Conservation (phyloP, 2,329 filamentous ascomycete species). For the Penicillium sp. region DNA sequence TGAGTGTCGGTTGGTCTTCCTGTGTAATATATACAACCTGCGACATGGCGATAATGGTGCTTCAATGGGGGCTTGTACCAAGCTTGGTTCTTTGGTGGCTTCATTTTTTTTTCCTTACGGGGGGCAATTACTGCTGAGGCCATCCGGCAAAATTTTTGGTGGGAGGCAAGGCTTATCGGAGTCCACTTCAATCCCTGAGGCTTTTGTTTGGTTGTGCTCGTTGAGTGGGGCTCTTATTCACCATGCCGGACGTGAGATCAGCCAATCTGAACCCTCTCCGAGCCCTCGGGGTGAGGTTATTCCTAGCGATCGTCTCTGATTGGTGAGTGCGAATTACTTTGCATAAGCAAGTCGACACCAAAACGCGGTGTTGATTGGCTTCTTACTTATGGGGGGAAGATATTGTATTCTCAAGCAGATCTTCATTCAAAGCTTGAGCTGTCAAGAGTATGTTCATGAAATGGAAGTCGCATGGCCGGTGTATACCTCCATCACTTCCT, state of each 20-base stretch:
- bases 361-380: background rate
- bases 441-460: too few species aligned
- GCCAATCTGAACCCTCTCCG: constrained; percentile 16
- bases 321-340: constrained; percentile 4
- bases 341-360: background rate
- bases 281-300: constrained; percentile 23
- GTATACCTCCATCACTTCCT: too few species aligned
- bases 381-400: background rate
- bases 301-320: constrained; percentile 17
- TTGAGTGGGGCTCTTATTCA: constrained; percentile 16
- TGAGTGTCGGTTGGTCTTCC: background rate
- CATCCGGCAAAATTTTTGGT: constrained; percentile 10
- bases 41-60: constrained; percentile 23
- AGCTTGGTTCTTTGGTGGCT: constrained; percentile 6
- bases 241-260: constrained; percentile 3
- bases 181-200: constrained; percentile 1
- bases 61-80: background rate
- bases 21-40: constrained; percentile 16
- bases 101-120: background rate
- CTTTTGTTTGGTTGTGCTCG: constrained; percentile 14
- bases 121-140: background rate
- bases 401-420: too few species aligned
- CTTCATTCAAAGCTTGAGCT: too few species aligned
- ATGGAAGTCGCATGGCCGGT: too few species aligned
- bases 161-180: background rate